Conservation (phyloP, 2,329 filamentous ascomycete genomes). For the Microdochium paspali region DNA sequence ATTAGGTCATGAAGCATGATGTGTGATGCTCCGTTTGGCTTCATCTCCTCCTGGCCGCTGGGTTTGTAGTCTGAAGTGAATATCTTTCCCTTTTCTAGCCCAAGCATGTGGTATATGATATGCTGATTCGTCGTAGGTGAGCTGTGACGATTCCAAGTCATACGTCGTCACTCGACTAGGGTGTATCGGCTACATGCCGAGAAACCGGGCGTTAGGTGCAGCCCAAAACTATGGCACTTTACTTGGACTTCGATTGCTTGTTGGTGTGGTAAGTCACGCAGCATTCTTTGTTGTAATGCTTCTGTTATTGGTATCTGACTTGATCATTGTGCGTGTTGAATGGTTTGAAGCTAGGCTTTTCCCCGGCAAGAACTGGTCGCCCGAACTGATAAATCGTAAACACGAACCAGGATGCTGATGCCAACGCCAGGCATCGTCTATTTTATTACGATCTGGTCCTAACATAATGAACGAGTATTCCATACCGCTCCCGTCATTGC, state of each 20-base stretch:
- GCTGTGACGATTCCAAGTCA: background rate
- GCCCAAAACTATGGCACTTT: conserved; percentile 13
- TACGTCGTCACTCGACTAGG: background rate
- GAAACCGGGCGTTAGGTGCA: too few relatives aligned
- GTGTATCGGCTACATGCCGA: too few relatives aligned
- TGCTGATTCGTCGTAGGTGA: background rate
- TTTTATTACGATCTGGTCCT: conserved; percentile 15
- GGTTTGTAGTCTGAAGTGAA: background rate
- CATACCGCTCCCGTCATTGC: conserved; percentile 54
- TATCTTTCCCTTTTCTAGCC: too few relatives aligned
- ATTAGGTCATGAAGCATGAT: conserved; percentile 50
- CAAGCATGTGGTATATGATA: too few relatives aligned
- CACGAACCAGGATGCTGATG: conserved; percentile 50
- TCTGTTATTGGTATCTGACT: too few relatives aligned
- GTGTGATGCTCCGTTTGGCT: conserved; percentile 53
- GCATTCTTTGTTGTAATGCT: background rate
- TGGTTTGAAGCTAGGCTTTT: conserved; percentile 44
- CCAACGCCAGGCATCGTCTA: conserved; percentile 12
- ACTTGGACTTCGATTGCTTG: conserved; percentile 24
- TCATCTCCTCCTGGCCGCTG: conserved; percentile 45
- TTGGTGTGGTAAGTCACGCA: conserved; percentile 33
- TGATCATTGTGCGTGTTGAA: too few relatives aligned
- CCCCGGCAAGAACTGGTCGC: conserved; percentile 35
- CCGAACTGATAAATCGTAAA: too few relatives aligned
- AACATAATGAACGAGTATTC: conserved; percentile 10